Conservation (phyloP, 257 asterid genomes). For the Jaltomata sinuosa region DNA sequence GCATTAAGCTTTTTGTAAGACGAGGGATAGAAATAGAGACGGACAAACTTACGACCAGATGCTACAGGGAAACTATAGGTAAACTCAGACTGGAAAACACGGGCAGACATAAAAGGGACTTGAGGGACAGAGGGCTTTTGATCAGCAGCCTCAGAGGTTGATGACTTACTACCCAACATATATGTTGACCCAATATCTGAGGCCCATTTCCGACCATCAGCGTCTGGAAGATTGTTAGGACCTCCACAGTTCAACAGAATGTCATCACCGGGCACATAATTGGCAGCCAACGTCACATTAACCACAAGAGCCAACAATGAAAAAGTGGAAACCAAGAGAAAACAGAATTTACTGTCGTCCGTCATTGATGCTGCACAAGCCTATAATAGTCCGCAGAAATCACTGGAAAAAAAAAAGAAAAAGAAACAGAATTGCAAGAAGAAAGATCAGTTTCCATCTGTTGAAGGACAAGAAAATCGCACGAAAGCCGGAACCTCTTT, state of each 20-base stretch:
- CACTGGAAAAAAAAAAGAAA: background rate
- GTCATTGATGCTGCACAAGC: background rate
- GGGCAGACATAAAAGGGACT: constrained; percentile 84
- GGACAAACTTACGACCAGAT: constrained; percentile 67
- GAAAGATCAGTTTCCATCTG: background rate
- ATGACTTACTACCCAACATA: constrained; percentile 34
- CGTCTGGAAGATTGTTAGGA: constrained; percentile 46
- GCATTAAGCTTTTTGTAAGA: constrained; percentile 50
- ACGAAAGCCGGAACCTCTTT: background rate
- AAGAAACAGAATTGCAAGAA: background rate
- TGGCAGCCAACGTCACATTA: constrained; percentile 6
- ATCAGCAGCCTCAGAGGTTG: constrained; percentile 38
- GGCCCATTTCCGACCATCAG: constrained; percentile 66
- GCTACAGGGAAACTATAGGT: constrained; percentile 83
- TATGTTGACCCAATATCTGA: constrained; percentile 70
- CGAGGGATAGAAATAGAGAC: constrained; percentile 76
- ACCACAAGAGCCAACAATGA: background rate
- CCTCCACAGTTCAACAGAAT: constrained; percentile 86
- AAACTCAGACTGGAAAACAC: constrained; percentile 58
- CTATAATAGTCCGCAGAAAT: background rate
- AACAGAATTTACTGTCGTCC: background rate
- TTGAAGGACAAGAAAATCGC: background rate
- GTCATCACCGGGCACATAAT: constrained; percentile 57
- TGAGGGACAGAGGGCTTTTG: constrained; percentile 75
- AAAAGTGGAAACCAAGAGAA: background rate